These are phyloP conservation scores for Dryadomyces sulphureus DNA, from an alignment of 2,329 filamentous ascomycete genomes.

Conservation along the genomic window DNA sequence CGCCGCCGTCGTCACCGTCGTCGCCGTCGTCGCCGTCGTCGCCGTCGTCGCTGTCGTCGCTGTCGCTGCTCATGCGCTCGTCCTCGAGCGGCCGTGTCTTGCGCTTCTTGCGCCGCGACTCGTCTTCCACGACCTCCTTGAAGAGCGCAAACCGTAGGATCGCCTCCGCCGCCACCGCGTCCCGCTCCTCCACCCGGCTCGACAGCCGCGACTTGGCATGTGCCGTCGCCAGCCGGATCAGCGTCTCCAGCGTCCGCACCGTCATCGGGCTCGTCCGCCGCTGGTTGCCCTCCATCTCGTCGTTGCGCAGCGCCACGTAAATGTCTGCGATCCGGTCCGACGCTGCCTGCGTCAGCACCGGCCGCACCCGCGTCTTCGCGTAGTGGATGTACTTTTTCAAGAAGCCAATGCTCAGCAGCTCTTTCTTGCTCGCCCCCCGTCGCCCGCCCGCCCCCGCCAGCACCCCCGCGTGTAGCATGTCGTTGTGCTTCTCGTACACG, in stretches of 20 bases:
- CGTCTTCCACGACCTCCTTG: constrained; percentile 76
- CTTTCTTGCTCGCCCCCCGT: constrained; percentile 61
- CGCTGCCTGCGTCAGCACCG: constrained; percentile 77
- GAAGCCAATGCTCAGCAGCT: constrained; percentile 90
- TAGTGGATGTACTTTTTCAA: constrained; percentile 99
- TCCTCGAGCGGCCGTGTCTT: constrained; percentile 43
- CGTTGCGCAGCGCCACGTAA: constrained; percentile 86
- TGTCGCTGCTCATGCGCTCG: constrained; percentile 41
- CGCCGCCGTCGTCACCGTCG: constrained; percentile 7
- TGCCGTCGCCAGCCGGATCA: constrained; percentile 94
- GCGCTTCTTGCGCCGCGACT: constrained; percentile 72
- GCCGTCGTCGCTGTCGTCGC: constrained; percentile 44
- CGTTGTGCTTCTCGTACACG: constrained; percentile 91
- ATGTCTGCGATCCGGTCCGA: constrained; percentile 82
- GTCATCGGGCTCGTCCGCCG: constrained; percentile 90
- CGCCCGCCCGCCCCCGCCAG: constrained; percentile 61
- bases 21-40: constrained; percentile 13
- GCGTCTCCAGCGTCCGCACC: constrained; percentile 87
- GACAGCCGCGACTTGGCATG: constrained; percentile 89
- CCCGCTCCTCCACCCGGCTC: constrained; percentile 74
- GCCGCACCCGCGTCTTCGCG: constrained; percentile 82
- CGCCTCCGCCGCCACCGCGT: constrained; percentile 73
- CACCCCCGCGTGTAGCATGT: constrained; percentile 89
- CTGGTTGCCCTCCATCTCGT: constrained; percentile 89
- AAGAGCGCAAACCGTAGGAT: constrained; percentile 92